Base-by-base conservation (phyloP, 2,329 filamentous ascomycete species). In the Alternaria postmessia region DNA sequence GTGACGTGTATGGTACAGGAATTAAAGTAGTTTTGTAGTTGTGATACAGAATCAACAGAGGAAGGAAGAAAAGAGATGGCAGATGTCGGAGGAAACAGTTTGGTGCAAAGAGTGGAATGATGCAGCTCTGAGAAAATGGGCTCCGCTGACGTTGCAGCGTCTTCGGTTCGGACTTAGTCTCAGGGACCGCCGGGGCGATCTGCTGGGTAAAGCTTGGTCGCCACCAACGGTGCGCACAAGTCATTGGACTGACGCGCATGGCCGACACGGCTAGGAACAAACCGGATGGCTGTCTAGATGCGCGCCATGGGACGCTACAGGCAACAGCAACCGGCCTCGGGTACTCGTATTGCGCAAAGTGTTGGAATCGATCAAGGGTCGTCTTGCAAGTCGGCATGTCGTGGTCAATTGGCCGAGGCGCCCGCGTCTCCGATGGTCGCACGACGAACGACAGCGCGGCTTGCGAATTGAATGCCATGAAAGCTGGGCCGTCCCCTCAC, bases 181-280 rank as follows among this genome's bases (percentile, higher is more conserved):
- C 61, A 63, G 61, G 61, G 49, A 63, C 58, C 41, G 51, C 32
- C 52, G 54, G 57, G 56, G 56, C 61, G 66, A 67, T 65, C 59
- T 44, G 46, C 46, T 49, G 46, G 46, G 14, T 34, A 38, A 65
- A 63, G 66, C 64, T 67, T 69, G 64, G 66, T 61, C 46, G 63
- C 63, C 51, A 59, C 57, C 47, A 62, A 60, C 60, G 47, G 55
- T 16, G 52, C 41, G 57, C 57, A 46, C 24, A 36, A 53, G 18
- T 12, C 22, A 52, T 36, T 36, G 22, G 55, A 56, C 46, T 44
- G 36, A 47, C 34, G 51, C 28, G 51, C 39, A 51, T 56, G 8
- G 24, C 9, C 46, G 42, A 49, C 56, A 56, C 42, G 20, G 48
- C 58, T 39, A 55, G 57, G 60, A 54, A 56, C 38, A 63, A 54